A percentile compares a stretch with the other conserved stretches of the same genome.
These are phyloP conservation scores for Sporothrix brunneoviolacea DNA, from an alignment of 2,329 filamentous ascomycete genomes.

Conservation along the genomic window DNA sequence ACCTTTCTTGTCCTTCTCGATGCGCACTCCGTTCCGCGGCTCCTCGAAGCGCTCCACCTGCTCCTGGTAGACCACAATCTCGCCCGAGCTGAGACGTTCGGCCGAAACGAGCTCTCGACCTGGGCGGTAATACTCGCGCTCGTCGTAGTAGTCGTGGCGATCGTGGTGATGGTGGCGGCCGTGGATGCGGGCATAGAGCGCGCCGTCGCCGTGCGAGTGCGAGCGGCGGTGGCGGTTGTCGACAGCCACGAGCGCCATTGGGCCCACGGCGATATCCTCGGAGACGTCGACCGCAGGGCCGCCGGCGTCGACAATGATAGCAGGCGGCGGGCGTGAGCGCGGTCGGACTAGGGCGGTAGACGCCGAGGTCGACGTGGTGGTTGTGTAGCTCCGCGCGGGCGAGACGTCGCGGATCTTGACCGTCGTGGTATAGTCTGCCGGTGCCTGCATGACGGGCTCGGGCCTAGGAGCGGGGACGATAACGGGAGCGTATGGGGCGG, in stretches of 20 bases:
- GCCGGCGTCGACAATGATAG: constrained; percentile 36
- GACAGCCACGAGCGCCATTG: constrained; percentile 34
- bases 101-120: constrained; percentile 50
- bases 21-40: constrained; percentile 52
- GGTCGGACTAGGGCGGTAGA: neutral
- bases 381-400: constrained; percentile 30
- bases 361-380: constrained; percentile 22
- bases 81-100: constrained; percentile 52
- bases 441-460: neutral
- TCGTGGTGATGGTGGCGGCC: constrained; percentile 63
- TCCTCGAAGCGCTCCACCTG: constrained; percentile 49
- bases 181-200: constrained; percentile 58
- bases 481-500: neutral
- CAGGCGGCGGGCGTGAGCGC: constrained; percentile 25
- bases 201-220: constrained; percentile 43
- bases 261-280: constrained; percentile 30
- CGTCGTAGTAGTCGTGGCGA: constrained; percentile 32
- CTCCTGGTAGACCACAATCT: constrained; percentile 58
- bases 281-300: constrained; percentile 27
- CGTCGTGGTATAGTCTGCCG: constrained; percentile 33
- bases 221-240: constrained; percentile 21
- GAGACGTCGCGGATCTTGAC: constrained; percentile 42
- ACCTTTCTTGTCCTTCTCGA: constrained; percentile 93
- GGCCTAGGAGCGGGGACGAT: neutral
- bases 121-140: constrained; percentile 57